Evolutionary conservation across 2,329 filamentous ascomycete species (phyloP).

Genomic region (Exophiala calicioides): DNA sequence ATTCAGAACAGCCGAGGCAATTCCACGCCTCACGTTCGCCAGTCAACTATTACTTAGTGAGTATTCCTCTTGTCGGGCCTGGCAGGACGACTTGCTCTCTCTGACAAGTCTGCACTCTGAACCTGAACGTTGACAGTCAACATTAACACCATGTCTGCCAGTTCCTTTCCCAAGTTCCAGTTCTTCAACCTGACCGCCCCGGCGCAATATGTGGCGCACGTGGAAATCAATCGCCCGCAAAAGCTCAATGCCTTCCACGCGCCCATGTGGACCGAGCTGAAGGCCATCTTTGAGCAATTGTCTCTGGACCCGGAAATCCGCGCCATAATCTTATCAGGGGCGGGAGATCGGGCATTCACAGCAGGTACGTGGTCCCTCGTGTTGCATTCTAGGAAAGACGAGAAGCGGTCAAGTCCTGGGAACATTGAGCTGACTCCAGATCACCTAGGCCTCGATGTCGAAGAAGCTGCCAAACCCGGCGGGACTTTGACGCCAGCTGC

Average conservation of each 20-base stretch:
- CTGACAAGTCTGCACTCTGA: too few species aligned
- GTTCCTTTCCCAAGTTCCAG: slow-evolving; percentile 37
- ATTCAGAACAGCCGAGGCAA: too few species aligned
- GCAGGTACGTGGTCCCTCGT: slow-evolving; percentile 37
- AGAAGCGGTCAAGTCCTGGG: background rate
- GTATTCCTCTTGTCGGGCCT: too few species aligned
- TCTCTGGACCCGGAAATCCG: slow-evolving; percentile 73
- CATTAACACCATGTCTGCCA: slow-evolving; percentile 11
- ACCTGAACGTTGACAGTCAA: too few species aligned
- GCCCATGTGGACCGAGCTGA: slow-evolving; percentile 81
- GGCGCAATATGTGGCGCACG: slow-evolving; percentile 73
- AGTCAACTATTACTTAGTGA: too few species aligned
- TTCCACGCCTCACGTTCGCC: too few species aligned
- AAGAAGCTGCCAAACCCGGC: slow-evolving; percentile 62
- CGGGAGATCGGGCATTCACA: slow-evolving; percentile 81
- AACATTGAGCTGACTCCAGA: slow-evolving; percentile 1
- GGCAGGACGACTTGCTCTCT: too few species aligned
- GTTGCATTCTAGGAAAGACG: too few species aligned
- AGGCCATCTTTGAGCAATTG: slow-evolving; percentile 69
- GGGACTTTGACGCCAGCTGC: slow-evolving; percentile 38
- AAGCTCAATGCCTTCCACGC: slow-evolving; percentile 89
- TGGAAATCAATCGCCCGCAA: slow-evolving; percentile 83
- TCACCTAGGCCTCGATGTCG: slow-evolving; percentile 73
- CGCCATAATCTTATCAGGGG: slow-evolving; percentile 75
- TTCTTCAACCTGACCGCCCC: slow-evolving; percentile 77